phyloP scores from a whole-genome alignment of 116 monocot species.

The Zostera marina region DNA sequence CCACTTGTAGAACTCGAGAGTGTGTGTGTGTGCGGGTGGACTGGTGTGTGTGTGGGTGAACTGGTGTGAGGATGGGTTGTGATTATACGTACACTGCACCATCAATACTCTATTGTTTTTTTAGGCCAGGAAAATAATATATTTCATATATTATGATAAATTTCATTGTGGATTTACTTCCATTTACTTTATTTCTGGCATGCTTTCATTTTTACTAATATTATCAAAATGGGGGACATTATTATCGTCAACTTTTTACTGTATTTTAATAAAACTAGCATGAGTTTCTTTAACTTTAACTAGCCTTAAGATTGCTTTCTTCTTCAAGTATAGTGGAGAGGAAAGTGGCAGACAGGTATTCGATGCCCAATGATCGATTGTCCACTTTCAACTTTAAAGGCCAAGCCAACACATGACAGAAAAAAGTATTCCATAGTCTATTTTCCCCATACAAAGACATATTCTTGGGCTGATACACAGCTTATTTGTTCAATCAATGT shows the following conservation, averaged over 20 bases:
- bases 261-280: neutral
- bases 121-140: too few relatives aligned
- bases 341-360: conserved; percentile 94
- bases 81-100: too few relatives aligned
- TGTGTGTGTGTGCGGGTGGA: too few relatives aligned
- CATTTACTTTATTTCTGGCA: neutral
- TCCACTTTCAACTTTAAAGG: conserved; percentile 66
- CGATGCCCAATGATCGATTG: conserved; percentile 54
- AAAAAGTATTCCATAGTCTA: conserved; percentile 71
- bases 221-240: neutral
- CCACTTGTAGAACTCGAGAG: too few relatives aligned
- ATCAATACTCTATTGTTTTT: too few relatives aligned
- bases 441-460: conserved; percentile 73
- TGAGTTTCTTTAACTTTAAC: neutral
- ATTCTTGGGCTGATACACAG: conserved; percentile 76
- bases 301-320: conserved; percentile 3
- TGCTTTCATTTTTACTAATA: neutral
- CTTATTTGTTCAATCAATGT: conserved; percentile 63
- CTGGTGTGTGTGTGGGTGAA: too few relatives aligned
- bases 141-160: neutral
- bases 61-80: too few relatives aligned
- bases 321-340: conserved; percentile 78
- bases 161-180: neutral
- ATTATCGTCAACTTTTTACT: neutral
- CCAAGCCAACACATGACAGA: conserved; percentile 87